These are phyloP conservation scores for Pueraria montana DNA, from an alignment of 306 rosid species.

Conservation along the genomic window DNA sequence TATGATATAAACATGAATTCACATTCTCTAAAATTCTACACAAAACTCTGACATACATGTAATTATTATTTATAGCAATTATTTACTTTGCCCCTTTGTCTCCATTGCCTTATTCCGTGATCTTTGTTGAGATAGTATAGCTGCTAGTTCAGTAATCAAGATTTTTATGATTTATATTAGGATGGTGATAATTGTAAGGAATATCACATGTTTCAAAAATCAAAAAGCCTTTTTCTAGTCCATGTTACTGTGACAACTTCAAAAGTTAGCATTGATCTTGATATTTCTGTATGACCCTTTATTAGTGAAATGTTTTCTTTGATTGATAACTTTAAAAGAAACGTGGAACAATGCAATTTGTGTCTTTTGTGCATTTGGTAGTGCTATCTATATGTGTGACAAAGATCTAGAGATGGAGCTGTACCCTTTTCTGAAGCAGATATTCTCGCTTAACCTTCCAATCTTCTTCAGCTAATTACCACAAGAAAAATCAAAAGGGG, in stretches of 20 bases:
- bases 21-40: background rate
- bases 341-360: background rate
- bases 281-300: background rate
- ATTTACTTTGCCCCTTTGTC: background rate
- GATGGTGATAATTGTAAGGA: background rate
- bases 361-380: background rate
- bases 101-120: background rate
- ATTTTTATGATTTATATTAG: background rate
- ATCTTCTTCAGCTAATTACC: background rate
- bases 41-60: background rate
- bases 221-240: background rate
- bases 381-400: background rate
- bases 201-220: background rate
- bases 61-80: background rate
- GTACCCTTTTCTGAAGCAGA: constrained; percentile 15
- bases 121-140: background rate
- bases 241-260: background rate
- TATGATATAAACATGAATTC: background rate
- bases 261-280: background rate
- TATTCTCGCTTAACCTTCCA: constrained; percentile 5
- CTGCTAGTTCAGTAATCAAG: background rate
- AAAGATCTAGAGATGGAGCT: background rate
- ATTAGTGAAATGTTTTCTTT: background rate
- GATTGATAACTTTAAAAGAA: background rate
- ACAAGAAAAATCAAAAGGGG: background rate